Base-by-base conservation (phyloP, 116 monocot species). In the Iris pallida region DNA sequence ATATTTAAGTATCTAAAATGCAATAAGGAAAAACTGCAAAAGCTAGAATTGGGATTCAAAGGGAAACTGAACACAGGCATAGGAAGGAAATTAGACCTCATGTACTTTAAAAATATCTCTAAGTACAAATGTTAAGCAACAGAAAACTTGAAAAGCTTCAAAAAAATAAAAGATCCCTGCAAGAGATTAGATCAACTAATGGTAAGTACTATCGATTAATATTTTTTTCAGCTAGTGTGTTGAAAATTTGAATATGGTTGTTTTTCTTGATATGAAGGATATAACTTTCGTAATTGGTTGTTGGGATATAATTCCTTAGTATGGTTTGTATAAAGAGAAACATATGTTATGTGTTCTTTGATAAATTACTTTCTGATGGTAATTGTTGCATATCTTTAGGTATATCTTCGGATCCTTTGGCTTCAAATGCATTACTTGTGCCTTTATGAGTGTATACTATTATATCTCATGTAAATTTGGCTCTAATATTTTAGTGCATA, bases 301-400 rank as follows among this genome's bases (percentile, higher is more conserved):
- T 30, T 55, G 56, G 20, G 49, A 30, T 6, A 8, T 40, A 14
- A n/a, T 54, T 67, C 8, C 17, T 4, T 53, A 57, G 30, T 45
- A 15, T 72, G n/a, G 53, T 77, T 75, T 82, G 70, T 98, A 58
- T 92, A 96, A 61, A 85, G 61, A 71, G 96, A 92, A 42, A 92
- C 96, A 30, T 86, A 87, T 61, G 73, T 81, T 71, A 83, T 92
- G 79, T 74, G 89, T 61, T 64, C 49, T 55, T 66, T 59, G n/a
- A 3, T 61, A 17, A 6, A 51, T 14, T 66, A 49, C 30, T 30
- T 16, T 43, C 16, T 18, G 45, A 61, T 61, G n/a, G 6, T 45
- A 18, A 6, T 10, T 17, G 19, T 44, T 71, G n/a, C n/a, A n/a
- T n/a, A n/a, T n/a, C n/a, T n/a, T n/a, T n/a, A n/a, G n/a, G 49